phyloP scores from a whole-genome alignment of 1,139 yeast species.

The Blastobotrys illinoisensis region DNA sequence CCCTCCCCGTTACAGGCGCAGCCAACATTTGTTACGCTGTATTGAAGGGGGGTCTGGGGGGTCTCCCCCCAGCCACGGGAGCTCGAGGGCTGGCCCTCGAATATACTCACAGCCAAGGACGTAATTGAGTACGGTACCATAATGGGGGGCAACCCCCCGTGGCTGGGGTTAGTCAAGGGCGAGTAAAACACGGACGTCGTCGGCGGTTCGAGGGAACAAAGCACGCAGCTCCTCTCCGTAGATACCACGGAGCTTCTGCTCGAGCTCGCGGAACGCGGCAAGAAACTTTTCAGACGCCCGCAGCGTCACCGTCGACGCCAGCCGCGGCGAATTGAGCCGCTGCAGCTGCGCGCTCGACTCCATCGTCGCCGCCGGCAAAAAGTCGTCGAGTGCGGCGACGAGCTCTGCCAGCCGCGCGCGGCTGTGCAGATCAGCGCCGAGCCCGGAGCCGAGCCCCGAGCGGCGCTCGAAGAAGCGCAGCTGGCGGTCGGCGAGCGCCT shows the following conservation, averaged over 20 bases:
- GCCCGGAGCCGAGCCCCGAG: slow-evolving; percentile 27
- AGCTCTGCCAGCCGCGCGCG: background rate
- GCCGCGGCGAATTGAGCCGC: slow-evolving; percentile 31
- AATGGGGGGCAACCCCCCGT: background rate
- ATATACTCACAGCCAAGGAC: too few relatives aligned
- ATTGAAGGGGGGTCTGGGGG: too few relatives aligned
- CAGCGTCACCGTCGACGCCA: slow-evolving; percentile 30
- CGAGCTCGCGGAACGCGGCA: slow-evolving; percentile 27
- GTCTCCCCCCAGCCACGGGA: too few relatives aligned
- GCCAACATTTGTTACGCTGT: too few relatives aligned
- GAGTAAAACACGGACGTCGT: slow-evolving; percentile 30
- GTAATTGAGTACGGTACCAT: too few relatives aligned
- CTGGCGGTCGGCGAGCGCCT: slow-evolving; percentile 29
- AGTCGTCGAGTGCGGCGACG: slow-evolving; percentile 27
- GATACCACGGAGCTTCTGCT: slow-evolving; percentile 20
- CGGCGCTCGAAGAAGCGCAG: slow-evolving; percentile 22
- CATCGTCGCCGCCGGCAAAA: slow-evolving; percentile 34
- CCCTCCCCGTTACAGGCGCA: too few relatives aligned
- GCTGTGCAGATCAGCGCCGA: slow-evolving; percentile 9
- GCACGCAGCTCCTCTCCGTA: slow-evolving; percentile 21
- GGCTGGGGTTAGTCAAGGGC: slow-evolving; percentile 15
- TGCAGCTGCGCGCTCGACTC: slow-evolving; percentile 30
- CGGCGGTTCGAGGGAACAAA: slow-evolving; percentile 26
- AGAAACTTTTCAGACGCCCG: slow-evolving; percentile 32
- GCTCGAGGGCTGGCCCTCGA: too few relatives aligned